Conservation (phyloP, 345 rosid species). For the Eucalyptus brandiana region DNA sequence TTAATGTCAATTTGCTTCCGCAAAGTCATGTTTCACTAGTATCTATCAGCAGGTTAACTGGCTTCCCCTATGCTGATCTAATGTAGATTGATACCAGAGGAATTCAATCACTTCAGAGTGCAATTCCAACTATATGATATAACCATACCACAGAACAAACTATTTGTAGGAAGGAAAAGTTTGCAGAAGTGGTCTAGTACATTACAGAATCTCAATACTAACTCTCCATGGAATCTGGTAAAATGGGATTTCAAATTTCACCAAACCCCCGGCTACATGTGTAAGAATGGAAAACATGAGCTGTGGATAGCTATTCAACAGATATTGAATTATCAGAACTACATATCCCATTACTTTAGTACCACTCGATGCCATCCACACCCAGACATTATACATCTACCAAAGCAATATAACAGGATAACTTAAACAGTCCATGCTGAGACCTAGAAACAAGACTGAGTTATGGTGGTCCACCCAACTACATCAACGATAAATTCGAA, state of each 20-base stretch:
- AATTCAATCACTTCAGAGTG: neutral
- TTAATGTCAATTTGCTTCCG: neutral
- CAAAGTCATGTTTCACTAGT: neutral
- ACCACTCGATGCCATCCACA: neutral
- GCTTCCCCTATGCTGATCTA: neutral
- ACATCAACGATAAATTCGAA: neutral
- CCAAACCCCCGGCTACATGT: neutral
- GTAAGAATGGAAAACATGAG: neutral
- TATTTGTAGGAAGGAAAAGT: neutral
- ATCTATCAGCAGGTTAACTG: neutral
- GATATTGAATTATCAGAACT: neutral
- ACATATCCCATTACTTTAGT: neutral
- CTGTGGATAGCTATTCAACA: neutral
- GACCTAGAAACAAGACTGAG: neutral
- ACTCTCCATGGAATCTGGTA: neutral
- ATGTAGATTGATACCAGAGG: neutral
- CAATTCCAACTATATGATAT: neutral
- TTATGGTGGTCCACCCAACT: neutral
- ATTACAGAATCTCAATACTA: neutral
- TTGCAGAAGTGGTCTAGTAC: neutral
- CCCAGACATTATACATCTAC: neutral
- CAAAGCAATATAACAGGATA: neutral
- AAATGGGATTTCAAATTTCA: neutral
- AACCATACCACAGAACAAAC: neutral
- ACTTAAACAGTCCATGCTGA: neutral